phyloP scores from a whole-genome alignment of 2,329 filamentous ascomycete genomes.

The Xylaria sp. region DNA sequence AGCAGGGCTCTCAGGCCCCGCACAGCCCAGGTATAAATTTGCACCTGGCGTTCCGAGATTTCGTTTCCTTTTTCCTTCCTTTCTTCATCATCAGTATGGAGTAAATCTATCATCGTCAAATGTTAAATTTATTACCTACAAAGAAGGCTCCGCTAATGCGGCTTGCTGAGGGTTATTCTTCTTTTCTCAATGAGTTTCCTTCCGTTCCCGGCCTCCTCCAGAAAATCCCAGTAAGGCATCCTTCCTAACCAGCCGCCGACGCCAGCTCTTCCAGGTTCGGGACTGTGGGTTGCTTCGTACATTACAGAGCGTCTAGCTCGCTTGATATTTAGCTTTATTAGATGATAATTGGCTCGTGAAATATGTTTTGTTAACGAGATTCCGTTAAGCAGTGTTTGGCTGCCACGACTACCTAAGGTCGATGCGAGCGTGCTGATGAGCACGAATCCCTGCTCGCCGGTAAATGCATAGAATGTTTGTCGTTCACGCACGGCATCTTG shows the following conservation, averaged over 20 bases:
- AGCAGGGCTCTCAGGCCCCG: background rate
- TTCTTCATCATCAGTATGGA: conserved; percentile 46
- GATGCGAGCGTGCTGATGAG: too few relatives aligned
- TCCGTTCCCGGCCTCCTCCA: conserved; percentile 47
- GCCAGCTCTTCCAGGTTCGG: conserved; percentile 44
- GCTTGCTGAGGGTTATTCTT: conserved; percentile 46
- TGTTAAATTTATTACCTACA: conserved; percentile 41
- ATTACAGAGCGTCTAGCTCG: conserved; percentile 17
- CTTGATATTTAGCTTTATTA: background rate
- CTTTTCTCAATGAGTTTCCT: conserved; percentile 41
- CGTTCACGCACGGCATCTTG: too few relatives aligned
- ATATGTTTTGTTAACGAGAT: background rate
- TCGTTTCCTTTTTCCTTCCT: conserved; percentile 32
- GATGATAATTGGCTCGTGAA: background rate
- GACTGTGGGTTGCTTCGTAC: conserved; percentile 46
- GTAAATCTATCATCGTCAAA: conserved; percentile 46
- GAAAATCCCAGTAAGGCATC: conserved; percentile 37
- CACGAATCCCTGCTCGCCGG: too few relatives aligned
- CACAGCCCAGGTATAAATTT: conserved; percentile 17
- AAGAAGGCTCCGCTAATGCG: conserved; percentile 43
- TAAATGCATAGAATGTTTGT: too few relatives aligned
- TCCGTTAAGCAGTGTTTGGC: too few relatives aligned
- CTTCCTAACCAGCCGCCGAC: conserved; percentile 45
- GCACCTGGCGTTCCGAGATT: conserved; percentile 1
- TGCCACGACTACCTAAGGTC: too few relatives aligned